Conservation (phyloP, 768 basidiomycete species). For the Lactarius sanguifluus region DNA sequence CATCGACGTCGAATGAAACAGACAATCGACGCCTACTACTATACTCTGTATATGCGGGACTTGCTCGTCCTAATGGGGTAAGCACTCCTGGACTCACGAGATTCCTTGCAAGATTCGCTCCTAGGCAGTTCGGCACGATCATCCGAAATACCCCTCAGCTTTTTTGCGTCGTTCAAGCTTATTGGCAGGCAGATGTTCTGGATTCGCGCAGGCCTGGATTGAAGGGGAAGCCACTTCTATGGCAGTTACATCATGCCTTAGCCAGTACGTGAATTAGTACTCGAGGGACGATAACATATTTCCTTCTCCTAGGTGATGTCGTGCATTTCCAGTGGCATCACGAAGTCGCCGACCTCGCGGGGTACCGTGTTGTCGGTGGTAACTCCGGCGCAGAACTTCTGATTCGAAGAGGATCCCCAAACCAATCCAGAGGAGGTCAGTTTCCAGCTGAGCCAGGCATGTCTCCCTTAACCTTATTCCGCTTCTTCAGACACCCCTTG, state of each 20-base stretch:
- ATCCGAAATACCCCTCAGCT: conserved; percentile 9
- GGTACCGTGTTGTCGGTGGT: neutral
- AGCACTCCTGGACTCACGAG: neutral
- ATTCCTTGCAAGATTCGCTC: neutral
- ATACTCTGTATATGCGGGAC: neutral
- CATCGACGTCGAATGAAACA: neutral
- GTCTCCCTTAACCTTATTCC: neutral
- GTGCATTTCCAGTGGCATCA: neutral
- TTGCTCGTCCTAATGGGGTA: conserved; percentile 1
- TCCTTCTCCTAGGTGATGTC: neutral
- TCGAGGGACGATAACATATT: neutral
- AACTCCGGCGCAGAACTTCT: conserved; percentile 14
- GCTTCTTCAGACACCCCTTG: neutral
- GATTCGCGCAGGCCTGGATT: neutral
- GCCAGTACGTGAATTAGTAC: neutral
- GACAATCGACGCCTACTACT: neutral
- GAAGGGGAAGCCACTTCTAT: neutral
- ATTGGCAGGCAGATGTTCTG: neutral
- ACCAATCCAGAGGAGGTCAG: neutral
- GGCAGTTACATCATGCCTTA: neutral
- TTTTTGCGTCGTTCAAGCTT: neutral
- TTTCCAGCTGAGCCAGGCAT: neutral
- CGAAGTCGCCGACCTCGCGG: neutral
- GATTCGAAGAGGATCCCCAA: neutral
- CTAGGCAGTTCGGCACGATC: neutral